Conservation (phyloP, 148 eudicot genomes). For the Chenopodium formosanum region DNA sequence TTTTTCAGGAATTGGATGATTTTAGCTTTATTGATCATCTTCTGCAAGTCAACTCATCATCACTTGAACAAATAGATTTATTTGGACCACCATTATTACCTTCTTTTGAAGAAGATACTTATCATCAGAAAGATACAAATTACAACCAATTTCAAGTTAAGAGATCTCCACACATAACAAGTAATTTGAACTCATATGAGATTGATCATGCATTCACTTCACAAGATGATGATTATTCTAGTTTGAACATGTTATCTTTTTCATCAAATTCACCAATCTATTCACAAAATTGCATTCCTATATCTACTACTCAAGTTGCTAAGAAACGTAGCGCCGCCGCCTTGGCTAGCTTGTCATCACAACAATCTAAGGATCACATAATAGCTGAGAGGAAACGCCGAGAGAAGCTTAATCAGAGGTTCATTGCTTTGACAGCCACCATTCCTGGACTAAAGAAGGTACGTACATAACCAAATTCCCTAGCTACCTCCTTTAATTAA, state of each 20-base stretch:
- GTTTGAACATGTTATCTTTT: constrained; percentile 31
- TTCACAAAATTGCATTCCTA: constrained; percentile 25
- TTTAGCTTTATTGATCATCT: constrained; percentile 34
- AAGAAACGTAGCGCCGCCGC: constrained; percentile 18
- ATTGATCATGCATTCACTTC: constrained; percentile 23
- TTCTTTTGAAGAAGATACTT: constrained; percentile 13
- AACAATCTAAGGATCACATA: constrained; percentile 47
- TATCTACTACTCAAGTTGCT: constrained; percentile 28
- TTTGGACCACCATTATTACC: constrained; percentile 21
- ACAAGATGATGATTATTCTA: neutral
- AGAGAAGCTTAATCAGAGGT: constrained; percentile 53
- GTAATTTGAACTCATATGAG: constrained; percentile 13
- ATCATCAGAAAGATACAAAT: constrained; percentile 11
- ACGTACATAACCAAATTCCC: neutral
- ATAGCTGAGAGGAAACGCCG: constrained; percentile 64
- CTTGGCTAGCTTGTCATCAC: constrained; percentile 26
- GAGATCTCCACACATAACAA: neutral
- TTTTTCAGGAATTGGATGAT: constrained; percentile 57
- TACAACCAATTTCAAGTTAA: neutral
- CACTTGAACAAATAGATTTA: constrained; percentile 31
- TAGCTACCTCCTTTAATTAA: too few species aligned
- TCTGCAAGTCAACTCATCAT: constrained; percentile 30
- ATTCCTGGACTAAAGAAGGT: constrained; percentile 79
- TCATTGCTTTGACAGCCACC: constrained; percentile 54
- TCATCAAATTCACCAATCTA: constrained; percentile 20